phyloP scores from a whole-genome alignment of 805 yeast species.

The Monosporozyma aquatica region DNA sequence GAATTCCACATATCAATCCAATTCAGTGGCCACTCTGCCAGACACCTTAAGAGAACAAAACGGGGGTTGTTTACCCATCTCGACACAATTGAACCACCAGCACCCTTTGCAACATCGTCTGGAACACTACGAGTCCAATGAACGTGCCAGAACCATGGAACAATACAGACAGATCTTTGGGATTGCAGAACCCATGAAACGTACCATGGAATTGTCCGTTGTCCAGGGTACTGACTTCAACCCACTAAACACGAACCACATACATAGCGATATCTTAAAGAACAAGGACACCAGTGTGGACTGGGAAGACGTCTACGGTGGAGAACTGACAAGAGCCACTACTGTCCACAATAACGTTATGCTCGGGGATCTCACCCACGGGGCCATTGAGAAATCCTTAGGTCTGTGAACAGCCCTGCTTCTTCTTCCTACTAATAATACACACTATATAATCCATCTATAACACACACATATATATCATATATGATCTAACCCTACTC shows the following conservation, averaged over 20 bases:
- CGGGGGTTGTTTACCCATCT: conserved; percentile 45
- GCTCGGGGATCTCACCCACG: conserved; percentile 49
- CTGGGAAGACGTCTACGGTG: conserved; percentile 88
- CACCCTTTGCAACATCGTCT: conserved; percentile 83
- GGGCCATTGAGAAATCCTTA: conserved; percentile 59
- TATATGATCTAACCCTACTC: too few relatives aligned
- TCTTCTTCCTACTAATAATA: not conserved
- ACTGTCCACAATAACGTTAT: conserved; percentile 1
- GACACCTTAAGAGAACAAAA: conserved; percentile 58
- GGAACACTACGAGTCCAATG: conserved; percentile 70
- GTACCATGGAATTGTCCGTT: conserved; percentile 80
- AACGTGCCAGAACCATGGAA: conserved; percentile 61
- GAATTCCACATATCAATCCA: conserved; percentile 32
- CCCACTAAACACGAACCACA: conserved; percentile 44
- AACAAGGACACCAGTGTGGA: conserved; percentile 72
- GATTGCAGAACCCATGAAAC: conserved; percentile 84
- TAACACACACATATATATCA: too few relatives aligned
- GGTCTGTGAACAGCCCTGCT: not conserved
- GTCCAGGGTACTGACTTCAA: conserved; percentile 61
- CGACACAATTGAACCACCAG: conserved; percentile 58
- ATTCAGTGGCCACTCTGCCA: conserved; percentile 60
- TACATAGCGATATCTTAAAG: conserved; percentile 70
- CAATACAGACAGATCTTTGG: conserved; percentile 79
- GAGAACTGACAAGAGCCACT: conserved; percentile 14
- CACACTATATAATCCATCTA: not conserved